phyloP scores from a whole-genome alignment of 2,329 filamentous ascomycete species.

The Hypoxylon sp. region DNA sequence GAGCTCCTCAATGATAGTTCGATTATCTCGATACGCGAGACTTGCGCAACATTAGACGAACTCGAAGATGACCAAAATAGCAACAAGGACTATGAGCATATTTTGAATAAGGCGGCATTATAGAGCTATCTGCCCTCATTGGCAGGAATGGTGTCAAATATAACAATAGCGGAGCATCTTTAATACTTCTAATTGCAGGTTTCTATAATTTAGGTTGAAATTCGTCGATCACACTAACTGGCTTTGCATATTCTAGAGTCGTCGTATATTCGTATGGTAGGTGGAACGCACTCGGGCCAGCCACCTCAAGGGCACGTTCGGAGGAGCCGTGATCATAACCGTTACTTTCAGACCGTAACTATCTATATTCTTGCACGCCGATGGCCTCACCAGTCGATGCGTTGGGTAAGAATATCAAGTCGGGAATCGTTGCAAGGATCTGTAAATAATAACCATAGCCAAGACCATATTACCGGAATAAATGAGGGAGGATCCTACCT shows the following conservation, averaged over 20 bases:
- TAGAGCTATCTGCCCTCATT: no score
- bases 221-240: conserved; percentile 66
- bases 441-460: conserved; percentile 3
- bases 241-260: conserved; percentile 61
- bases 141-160: no score
- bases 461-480: background rate
- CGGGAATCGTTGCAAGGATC: conserved; percentile 67
- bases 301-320: conserved; percentile 61
- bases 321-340: conserved; percentile 62
- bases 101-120: no score
- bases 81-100: no score
- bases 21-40: no score
- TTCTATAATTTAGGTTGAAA: conserved; percentile 42
- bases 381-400: conserved; percentile 66
- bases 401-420: conserved; percentile 68
- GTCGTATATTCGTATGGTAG: conserved; percentile 49
- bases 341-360: conserved; percentile 64
- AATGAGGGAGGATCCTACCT: conserved; percentile 52
- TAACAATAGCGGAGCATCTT: no score
- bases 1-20: no score
- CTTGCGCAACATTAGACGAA: no score
- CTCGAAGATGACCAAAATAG: no score
- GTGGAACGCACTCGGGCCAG: conserved; percentile 63
- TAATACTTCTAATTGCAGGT: no score
- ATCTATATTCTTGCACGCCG: conserved; percentile 68